Evolutionary conservation across 2,329 filamentous ascomycete genomes (phyloP), one percentile per base, ranked within the genome.

Genomic region (Pseudogymnoascus sp.): DNA sequence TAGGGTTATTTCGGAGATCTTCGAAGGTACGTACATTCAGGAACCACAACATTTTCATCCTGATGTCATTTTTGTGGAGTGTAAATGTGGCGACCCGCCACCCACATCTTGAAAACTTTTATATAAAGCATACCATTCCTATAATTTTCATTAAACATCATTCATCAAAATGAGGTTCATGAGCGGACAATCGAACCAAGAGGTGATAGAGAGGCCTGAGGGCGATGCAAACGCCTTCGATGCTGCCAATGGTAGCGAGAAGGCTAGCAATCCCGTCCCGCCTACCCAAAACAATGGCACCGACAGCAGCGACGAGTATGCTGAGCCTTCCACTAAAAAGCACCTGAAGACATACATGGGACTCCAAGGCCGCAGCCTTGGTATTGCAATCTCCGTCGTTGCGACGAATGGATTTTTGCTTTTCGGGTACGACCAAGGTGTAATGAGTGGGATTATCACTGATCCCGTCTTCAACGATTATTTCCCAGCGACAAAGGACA

Each of bases 341-440:
- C 45, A 55, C 45, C 18, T 55, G 45, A 55, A 18, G 3, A 55
- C 27, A 9, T 55, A 55, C 45, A 55, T 55, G 45, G 45, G 45
- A 10, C 45, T 55, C 33, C 18, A 27, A 18, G 45, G 45, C 45
- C 45, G 45, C 1, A 33, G 12, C 6, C 45, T 55, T 9, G 33
- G 33, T n/a, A 10, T 55, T 6, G 45, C 45, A 18, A 55, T 55
- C 45, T 55, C 45, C n/a, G 88, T 97, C 58, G 90, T 93, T 72
- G 89, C 92, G 65, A 92, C 89, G 62, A 77, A 94, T 71, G 90
- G 90, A 60, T 90, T 95, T 27, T 94, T 95, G 71, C 79, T 95
- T n/a, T 95, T 95, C 71, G 90, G 90, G 66, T 94, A 93, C 79
- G 90, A 94, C 74, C 90, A 94, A 74, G 90, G 90, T 70, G 90